Conservation (phyloP, 306 rosid species). For the Vachellia collinsii region DNA sequence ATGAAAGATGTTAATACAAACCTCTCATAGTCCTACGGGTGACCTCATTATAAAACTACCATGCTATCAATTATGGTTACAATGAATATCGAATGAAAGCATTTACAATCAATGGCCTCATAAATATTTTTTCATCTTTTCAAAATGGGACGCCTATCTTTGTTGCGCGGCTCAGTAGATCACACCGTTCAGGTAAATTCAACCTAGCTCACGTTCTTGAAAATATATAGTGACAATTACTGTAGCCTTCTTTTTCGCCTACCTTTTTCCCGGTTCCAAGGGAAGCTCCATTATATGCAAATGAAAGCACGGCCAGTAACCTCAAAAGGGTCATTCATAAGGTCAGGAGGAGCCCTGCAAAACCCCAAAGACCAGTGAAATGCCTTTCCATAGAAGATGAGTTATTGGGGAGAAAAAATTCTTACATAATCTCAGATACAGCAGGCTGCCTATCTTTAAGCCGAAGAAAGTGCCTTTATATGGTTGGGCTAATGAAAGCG, state of each 20-base stretch:
- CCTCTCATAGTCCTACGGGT: not conserved
- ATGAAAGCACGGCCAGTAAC: not conserved
- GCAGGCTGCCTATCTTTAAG: not conserved
- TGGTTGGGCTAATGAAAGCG: not conserved
- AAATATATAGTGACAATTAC: not conserved
- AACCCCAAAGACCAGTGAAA: not conserved
- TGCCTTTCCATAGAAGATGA: not conserved
- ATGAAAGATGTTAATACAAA: not conserved
- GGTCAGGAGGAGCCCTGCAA: constrained; percentile 1
- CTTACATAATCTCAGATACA: not conserved
- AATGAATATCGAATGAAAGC: constrained; percentile 25
- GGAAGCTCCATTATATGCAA: constrained; percentile 29
- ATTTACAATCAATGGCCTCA: constrained; percentile 32
- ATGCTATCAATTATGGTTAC: not conserved
- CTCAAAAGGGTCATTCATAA: not conserved
- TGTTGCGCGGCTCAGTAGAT: not conserved
- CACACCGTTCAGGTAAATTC: constrained; percentile 3
- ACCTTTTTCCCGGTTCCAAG: not conserved
- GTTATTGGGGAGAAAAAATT: not conserved
- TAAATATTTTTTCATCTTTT: not conserved
- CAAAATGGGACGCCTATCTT: not conserved
- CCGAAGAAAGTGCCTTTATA: not conserved
- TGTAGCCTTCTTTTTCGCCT: not conserved
- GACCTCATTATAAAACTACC: not conserved
- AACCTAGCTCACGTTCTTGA: not conserved